phyloP scores from a whole-genome alignment of 805 yeast genomes.

The Candida germanica region DNA sequence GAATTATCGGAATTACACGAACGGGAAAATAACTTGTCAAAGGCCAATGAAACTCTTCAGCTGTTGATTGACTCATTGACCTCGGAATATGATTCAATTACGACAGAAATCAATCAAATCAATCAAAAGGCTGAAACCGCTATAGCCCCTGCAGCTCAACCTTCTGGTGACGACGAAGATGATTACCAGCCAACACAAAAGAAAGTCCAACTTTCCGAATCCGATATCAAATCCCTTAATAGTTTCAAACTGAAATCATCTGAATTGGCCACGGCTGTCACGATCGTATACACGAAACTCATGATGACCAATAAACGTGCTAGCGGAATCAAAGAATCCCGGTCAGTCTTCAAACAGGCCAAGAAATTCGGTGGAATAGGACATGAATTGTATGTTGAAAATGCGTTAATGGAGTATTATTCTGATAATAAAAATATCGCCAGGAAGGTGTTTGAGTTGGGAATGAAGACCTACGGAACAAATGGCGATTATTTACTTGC shows the following conservation, averaged over 20 bases:
- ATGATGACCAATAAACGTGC: constrained; percentile 71
- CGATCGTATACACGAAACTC: constrained; percentile 63
- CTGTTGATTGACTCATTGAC: constrained; percentile 47
- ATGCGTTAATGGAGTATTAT: constrained; percentile 77
- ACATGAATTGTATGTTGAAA: constrained; percentile 74
- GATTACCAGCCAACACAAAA: constrained; percentile 9
- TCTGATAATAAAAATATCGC: constrained; percentile 68
- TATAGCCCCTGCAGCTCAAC: neutral
- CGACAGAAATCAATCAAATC: constrained; percentile 20
- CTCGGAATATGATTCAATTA: constrained; percentile 29
- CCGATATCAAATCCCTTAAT: constrained; percentile 21
- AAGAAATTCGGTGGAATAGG: constrained; percentile 56
- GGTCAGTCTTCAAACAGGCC: constrained; percentile 66
- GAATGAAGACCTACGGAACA: constrained; percentile 54
- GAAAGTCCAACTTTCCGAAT: constrained; percentile 14
- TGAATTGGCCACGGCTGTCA: constrained; percentile 40
- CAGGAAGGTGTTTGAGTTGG: constrained; percentile 72
- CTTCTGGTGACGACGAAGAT: constrained; percentile 18
- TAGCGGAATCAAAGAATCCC: constrained; percentile 67
- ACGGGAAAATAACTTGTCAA: constrained; percentile 46
- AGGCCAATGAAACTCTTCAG: constrained; percentile 50
- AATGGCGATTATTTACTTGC: constrained; percentile 61
- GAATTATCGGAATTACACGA: constrained; percentile 72
- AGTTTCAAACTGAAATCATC: constrained; percentile 19
- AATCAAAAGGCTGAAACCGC: constrained; percentile 10